Conservation (phyloP, 495 filamentous ascomycete genomes). For the Glonium stellatum region DNA sequence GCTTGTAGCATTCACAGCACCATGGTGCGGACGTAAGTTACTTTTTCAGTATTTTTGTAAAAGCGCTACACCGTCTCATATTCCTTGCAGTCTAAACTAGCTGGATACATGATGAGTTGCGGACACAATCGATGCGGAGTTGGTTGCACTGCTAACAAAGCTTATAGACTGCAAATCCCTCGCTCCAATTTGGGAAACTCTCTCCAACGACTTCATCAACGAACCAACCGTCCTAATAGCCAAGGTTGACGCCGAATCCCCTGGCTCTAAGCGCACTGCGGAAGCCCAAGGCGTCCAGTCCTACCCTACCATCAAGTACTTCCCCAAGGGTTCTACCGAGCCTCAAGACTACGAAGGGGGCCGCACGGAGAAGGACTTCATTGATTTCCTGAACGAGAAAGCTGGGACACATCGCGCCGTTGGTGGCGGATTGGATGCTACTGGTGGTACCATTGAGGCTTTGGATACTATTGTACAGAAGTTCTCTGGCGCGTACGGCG, state of each 20-base stretch:
- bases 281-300: slow-evolving; percentile 69
- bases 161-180: slow-evolving; percentile 86
- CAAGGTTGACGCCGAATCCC: slow-evolving; percentile 89
- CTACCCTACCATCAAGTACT: slow-evolving; percentile 98
- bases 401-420: slow-evolving; percentile 77
- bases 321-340: slow-evolving; percentile 78
- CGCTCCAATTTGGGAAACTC: slow-evolving; percentile 81
- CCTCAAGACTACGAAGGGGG: slow-evolving; percentile 66
- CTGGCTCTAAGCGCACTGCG: slow-evolving; percentile 70
- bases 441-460: slow-evolving; percentile 71
- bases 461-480: slow-evolving; percentile 63
- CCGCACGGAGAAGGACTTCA: slow-evolving; percentile 68
- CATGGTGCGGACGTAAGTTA: slow-evolving; percentile 92
- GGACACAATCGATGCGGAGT: too few species aligned
- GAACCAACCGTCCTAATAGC: slow-evolving; percentile 77
- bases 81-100: too few species aligned
- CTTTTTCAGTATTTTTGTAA: background rate
- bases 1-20: slow-evolving; percentile 91
- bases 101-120: too few species aligned
- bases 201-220: slow-evolving; percentile 73
- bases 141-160: slow-evolving; percentile 28
- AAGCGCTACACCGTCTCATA: too few species aligned
- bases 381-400: slow-evolving; percentile 81
- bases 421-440: slow-evolving; percentile 72
- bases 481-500: slow-evolving; percentile 23